These are phyloP conservation scores for Cyberlindnera euphorbiae DNA, from an alignment of 805 yeast species.

Conservation along the genomic window DNA sequence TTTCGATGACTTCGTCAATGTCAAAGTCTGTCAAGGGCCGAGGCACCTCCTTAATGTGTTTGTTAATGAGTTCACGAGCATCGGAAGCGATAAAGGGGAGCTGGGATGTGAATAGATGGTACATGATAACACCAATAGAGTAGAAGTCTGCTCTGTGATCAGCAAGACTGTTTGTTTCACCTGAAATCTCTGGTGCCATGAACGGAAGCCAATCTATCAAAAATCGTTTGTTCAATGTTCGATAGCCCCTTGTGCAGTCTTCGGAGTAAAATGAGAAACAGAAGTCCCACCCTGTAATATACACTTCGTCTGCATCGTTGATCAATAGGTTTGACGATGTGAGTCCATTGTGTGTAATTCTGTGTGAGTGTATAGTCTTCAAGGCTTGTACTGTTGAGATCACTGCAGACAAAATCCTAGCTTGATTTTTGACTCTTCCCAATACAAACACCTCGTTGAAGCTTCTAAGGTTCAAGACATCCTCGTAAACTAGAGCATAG, in stretches of 20 bases:
- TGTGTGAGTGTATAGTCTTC: constrained; percentile 33
- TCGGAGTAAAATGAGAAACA: constrained; percentile 38
- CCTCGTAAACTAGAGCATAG: constrained; percentile 18
- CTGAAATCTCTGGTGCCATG: constrained; percentile 47
- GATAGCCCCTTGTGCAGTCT: constrained; percentile 36
- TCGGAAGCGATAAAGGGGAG: constrained; percentile 40
- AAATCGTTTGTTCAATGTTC: constrained; percentile 36
- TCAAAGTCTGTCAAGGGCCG: constrained; percentile 31
- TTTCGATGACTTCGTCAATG: constrained; percentile 29
- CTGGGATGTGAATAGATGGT: constrained; percentile 42
- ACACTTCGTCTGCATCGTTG: constrained; percentile 32
- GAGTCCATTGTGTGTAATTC: constrained; percentile 45
- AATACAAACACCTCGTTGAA: constrained; percentile 15
- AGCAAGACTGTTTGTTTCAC: constrained; percentile 33
- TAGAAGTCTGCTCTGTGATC: constrained; percentile 47
- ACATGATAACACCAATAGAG: constrained; percentile 44
- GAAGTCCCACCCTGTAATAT: constrained; percentile 45
- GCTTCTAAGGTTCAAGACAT: constrained; percentile 14
- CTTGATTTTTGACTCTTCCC: constrained; percentile 7
- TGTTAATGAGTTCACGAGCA: constrained; percentile 33
- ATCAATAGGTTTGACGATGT: constrained; percentile 35
- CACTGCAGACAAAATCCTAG: constrained; percentile 20
- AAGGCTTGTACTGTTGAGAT: constrained; percentile 25
- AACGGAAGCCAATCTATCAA: constrained; percentile 39
- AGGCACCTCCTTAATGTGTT: constrained; percentile 39